A percentile compares a stretch with the other conserved stretches of the same genome.
These are phyloP conservation scores for Thelonectria rubi DNA, from an alignment of 2,329 filamentous ascomycete genomes.

Conservation along the genomic window DNA sequence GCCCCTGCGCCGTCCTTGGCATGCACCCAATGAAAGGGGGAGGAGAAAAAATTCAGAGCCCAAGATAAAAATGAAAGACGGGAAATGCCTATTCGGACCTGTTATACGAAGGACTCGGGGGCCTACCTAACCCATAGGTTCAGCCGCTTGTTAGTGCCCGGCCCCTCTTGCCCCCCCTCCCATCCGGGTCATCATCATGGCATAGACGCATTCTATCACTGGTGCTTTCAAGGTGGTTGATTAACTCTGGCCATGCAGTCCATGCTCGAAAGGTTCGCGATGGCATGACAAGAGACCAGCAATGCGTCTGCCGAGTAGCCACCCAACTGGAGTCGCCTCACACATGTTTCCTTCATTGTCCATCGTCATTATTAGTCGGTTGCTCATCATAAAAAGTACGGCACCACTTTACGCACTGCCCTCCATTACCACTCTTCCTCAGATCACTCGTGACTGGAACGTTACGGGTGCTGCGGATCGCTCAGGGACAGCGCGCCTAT, in stretches of 20 bases:
- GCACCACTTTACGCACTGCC: conserved; percentile 15
- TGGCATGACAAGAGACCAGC: conserved; percentile 14
- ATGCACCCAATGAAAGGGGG: conserved; percentile 10
- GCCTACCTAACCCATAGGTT: conserved; percentile 20
- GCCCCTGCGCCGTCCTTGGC: conserved; percentile 11
- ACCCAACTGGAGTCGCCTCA: conserved; percentile 5
- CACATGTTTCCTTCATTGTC: conserved; percentile 18
- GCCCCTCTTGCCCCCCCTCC: conserved; percentile 11
- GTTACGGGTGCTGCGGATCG: conserved; percentile 22
- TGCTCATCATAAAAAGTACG: conserved; percentile 37
- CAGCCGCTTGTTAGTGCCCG: conserved; percentile 20
- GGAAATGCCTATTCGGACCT: neutral
- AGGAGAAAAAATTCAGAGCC: conserved; percentile 11
- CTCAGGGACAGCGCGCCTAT: conserved; percentile 20
- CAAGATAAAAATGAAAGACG: conserved; percentile 2
- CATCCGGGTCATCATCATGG: conserved; percentile 7
- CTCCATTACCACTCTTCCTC: conserved; percentile 10
- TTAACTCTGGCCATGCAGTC: conserved; percentile 25
- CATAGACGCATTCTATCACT: conserved; percentile 15
- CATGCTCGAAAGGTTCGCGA: conserved; percentile 21
- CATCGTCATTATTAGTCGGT: conserved; percentile 40
- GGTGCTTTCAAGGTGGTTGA: conserved; percentile 16
- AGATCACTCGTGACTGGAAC: conserved; percentile 2
- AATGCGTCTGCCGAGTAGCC: conserved; percentile 16
- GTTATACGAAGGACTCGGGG: neutral